phyloP scores from a whole-genome alignment of 306 rosid genomes.

The Betula pendula region DNA sequence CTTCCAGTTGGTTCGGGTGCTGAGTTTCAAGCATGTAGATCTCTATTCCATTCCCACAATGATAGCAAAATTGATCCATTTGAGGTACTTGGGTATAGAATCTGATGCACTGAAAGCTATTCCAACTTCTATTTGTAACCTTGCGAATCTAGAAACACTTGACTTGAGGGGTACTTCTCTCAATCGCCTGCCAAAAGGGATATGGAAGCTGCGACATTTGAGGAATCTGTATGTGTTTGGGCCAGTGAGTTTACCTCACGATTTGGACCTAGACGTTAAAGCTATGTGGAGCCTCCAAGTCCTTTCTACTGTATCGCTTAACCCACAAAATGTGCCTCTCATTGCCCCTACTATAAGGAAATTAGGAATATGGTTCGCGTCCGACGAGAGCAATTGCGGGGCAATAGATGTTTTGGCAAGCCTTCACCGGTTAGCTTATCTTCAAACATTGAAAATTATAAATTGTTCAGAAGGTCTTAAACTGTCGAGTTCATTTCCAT shows the following conservation, averaged over 20 bases:
- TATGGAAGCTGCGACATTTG: background rate
- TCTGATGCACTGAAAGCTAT: background rate
- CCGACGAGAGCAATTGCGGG: background rate
- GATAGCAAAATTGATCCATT: background rate
- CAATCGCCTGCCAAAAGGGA: background rate
- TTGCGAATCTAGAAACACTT: slow-evolving; percentile 3
- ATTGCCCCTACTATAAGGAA: background rate
- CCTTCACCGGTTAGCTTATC: background rate
- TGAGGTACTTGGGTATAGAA: background rate
- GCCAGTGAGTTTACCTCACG: background rate
- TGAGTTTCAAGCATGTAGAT: background rate
- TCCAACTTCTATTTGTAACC: background rate
- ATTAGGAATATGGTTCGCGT: background rate
- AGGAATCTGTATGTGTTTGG: background rate
- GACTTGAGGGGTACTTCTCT: background rate
- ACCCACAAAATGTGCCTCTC: background rate
- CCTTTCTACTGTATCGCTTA: background rate
- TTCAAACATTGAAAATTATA: background rate
- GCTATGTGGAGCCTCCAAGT: background rate
- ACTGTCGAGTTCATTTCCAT: background rate
- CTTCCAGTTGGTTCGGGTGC: background rate
- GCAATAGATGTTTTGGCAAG: background rate
- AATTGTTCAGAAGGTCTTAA: background rate
- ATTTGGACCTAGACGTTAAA: background rate
- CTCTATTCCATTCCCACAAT: background rate